A percentile compares a stretch with the other conserved stretches of the same genome.
Conservation (phyloP, 2,329 filamentous ascomycete species). For the Trichoderma sp. region DNA sequence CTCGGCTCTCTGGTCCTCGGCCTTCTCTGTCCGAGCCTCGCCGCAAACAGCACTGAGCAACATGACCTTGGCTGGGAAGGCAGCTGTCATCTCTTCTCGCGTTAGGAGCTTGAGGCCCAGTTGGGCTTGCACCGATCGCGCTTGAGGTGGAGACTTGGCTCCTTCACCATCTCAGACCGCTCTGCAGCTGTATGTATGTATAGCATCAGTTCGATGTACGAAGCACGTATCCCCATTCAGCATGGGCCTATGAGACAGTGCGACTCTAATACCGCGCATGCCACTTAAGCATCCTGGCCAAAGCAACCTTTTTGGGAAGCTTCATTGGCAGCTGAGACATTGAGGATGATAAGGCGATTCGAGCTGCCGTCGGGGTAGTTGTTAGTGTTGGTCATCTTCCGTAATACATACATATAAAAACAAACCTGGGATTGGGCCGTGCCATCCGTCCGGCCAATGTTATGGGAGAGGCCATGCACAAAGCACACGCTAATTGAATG, state of each 20-base stretch:
- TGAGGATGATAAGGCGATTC: conserved; percentile 4
- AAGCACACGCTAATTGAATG: neutral
- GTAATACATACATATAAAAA: neutral
- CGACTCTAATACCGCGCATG: conserved; percentile 14
- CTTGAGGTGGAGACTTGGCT: conserved; percentile 14
- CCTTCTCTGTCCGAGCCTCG: conserved; percentile 1
- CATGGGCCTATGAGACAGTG: conserved; percentile 3
- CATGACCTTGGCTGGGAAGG: neutral
- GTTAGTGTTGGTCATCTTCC: conserved; percentile 2
- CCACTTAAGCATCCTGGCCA: neutral
- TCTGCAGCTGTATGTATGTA: conserved; percentile 11
- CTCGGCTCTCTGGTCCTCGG: neutral
- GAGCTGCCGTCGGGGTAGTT: neutral
- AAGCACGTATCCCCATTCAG: neutral
- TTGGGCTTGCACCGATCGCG: conserved; percentile 16
- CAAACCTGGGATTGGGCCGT: neutral
- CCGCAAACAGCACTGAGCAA: neutral
- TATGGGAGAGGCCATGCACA: neutral
- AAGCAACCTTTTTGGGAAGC: neutral
- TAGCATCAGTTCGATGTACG: conserved; percentile 16
- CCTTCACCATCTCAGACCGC: conserved; percentile 17
- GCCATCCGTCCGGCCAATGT: neutral
- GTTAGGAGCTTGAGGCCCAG: conserved; percentile 16
- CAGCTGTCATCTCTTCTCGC: neutral
- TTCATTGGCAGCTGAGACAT: conserved; percentile 12